Base-by-base conservation (phyloP, 495 filamentous ascomycete genomes). In the Neurospora tetrasperma region DNA sequence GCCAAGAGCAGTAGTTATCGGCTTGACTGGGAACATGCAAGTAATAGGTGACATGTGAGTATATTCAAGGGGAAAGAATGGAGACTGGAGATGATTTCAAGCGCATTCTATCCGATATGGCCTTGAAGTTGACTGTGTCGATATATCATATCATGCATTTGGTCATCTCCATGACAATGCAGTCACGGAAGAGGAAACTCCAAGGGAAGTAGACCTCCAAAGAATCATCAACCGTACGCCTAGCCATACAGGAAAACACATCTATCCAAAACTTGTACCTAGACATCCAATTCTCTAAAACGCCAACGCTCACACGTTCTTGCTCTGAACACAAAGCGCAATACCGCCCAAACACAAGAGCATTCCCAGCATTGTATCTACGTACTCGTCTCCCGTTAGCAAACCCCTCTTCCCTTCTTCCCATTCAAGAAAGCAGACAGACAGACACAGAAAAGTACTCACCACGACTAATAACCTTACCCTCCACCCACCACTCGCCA, bases 401-500 rank as follows among this genome's bases (percentile, higher is more conserved):
- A 6, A 38, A 38, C 2, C 2, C 35, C 35, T 0, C 35, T 38
- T 38, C 5, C 35, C 35, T 6, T 35, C 5, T 35, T 35, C 5
- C 35, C 5, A 23, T 23, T 1, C 23, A 23, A 23, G 23, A 23
- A 23, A 38, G 35, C 27, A 31, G 27, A 31, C 2, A 31, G 27
- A 31, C 27, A 31, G 27, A 31, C 27, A 31, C 1, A 31, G 27
- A 31, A 31, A 31, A 31, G 35, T 38, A 38, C 35, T 72, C 81
- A 91, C 91, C 88, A 85, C 89, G 85, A 73, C 88, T 90, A 74
- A 98, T 96, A 4, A 92, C 90, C 82, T 98, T 98, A 74, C 87
- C 88, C 72, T 97, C 96, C 0, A 94, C 93, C 85, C 90, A 96
- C 95, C 94, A 98, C 76, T 99, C 96, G 0, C 94, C 96, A 42